These are phyloP conservation scores for Aspergillus novofumigatus DNA, from an alignment of 2,329 filamentous ascomycete species.

Conservation along the genomic window DNA sequence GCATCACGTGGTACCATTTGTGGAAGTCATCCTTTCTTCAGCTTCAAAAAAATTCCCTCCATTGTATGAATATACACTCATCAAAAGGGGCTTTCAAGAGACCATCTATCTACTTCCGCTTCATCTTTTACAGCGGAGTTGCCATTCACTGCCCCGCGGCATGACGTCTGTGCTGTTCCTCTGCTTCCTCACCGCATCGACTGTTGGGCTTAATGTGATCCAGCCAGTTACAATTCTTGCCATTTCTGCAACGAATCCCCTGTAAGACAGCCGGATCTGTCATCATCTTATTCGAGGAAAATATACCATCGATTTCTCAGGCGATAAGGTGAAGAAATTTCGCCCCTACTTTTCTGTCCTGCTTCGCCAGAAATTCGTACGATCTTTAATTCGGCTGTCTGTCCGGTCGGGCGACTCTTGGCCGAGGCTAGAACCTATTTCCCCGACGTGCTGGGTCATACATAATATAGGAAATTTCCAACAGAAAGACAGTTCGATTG, in stretches of 20 bases:
- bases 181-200: slow-evolving; percentile 22
- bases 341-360: not conserved
- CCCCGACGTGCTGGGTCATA: not conserved
- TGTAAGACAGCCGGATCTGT: slow-evolving; percentile 19
- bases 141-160: slow-evolving; percentile 17
- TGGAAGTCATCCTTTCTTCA: slow-evolving; percentile 1
- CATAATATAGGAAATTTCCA: not conserved
- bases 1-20: slow-evolving; percentile 15
- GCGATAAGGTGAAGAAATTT: not conserved
- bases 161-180: slow-evolving; percentile 18
- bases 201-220: slow-evolving; percentile 15
- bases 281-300: slow-evolving; percentile 6
- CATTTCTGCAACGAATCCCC: slow-evolving; percentile 3
- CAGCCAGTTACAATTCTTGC: slow-evolving; percentile 12
- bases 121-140: not conserved
- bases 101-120: not conserved
- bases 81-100: not conserved
- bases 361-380: not conserved
- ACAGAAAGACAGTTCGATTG: not conserved
- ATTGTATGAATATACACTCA: not conserved
- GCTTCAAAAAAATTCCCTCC: not conserved
- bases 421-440: slow-evolving; percentile 12
- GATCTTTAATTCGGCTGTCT: slow-evolving; percentile 1
- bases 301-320: not conserved
- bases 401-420: slow-evolving; percentile 14